Evolutionary conservation across 371 early-diverging fungal species (phyloP).

Genomic region (Chytridium lagenaria): DNA sequence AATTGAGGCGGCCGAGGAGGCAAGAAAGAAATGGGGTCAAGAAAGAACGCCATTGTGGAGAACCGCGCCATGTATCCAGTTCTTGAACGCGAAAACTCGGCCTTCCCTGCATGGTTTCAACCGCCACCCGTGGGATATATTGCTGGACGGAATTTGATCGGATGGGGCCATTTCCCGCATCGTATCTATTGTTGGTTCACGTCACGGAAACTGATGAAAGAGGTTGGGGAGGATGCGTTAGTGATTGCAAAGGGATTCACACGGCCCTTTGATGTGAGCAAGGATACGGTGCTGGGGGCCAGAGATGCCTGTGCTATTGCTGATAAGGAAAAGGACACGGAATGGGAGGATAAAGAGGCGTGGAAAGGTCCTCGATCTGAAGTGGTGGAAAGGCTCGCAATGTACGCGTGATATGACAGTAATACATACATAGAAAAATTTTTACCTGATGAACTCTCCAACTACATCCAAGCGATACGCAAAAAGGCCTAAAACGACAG

Average conservation of each 20-base stretch:
- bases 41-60: not conserved
- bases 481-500: not conserved
- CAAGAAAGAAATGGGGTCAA: not conserved
- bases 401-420: not conserved
- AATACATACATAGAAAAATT: not conserved
- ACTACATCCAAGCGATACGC: no score
- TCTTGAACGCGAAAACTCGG: not conserved
- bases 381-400: not conserved
- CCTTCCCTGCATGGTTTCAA: slow-evolving; percentile 19
- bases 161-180: slow-evolving; percentile 43
- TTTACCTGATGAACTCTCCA: no score
- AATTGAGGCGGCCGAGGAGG: slow-evolving; percentile 21
- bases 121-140: slow-evolving; percentile 46
- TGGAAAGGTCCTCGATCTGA: not conserved
- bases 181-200: slow-evolving; percentile 47
- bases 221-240: slow-evolving; percentile 47
- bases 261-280: slow-evolving; percentile 8
- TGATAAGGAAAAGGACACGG: slow-evolving; percentile 17
- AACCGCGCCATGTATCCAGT: slow-evolving; percentile 14
- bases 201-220: slow-evolving; percentile 25
- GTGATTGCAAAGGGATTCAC: slow-evolving; percentile 31
- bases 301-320: slow-evolving; percentile 13
- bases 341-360: slow-evolving; percentile 14
- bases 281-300: slow-evolving; percentile 20
- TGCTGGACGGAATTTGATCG: slow-evolving; percentile 38